Percentiles rank a stretch among this genome's conserved stretches.
Evolutionary conservation across 2,329 filamentous ascomycete species (phyloP).

Genomic region (Pseudomassariella vexata): DNA sequence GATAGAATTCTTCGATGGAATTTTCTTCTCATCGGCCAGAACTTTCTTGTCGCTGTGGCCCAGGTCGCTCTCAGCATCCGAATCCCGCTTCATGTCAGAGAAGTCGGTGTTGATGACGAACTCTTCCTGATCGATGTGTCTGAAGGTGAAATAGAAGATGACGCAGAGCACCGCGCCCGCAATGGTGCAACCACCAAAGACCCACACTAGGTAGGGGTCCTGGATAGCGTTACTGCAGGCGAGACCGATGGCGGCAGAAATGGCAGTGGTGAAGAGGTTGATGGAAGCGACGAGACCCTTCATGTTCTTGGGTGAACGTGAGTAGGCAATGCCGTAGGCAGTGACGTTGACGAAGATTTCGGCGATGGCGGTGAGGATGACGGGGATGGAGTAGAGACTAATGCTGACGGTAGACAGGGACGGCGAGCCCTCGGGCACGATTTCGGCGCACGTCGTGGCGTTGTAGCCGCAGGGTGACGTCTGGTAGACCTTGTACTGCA

Average conservation of each 20-base stretch:
- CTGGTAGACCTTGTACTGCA: conserved; percentile 24
- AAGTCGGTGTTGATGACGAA: conserved; percentile 22
- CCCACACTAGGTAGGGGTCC: conserved; percentile 42
- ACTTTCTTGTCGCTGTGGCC: conserved; percentile 7
- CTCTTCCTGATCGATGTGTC: conserved; percentile 21
- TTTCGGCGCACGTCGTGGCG: conserved; percentile 22
- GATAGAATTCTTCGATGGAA: too few species aligned
- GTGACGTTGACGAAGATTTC: conserved; percentile 52
- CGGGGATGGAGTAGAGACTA: conserved; percentile 31
- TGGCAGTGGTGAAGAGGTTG: conserved; percentile 64
- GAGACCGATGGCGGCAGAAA: conserved; percentile 63
- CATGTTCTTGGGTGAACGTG: conserved; percentile 76
- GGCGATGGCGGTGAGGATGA: conserved; percentile 44
- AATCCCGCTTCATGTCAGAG: conserved; percentile 21
- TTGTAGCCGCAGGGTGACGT: conserved; percentile 22
- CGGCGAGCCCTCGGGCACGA: conserved; percentile 15
- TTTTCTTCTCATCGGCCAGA: conserved; percentile 5
- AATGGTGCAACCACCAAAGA: conserved; percentile 22
- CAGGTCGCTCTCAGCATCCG: conserved; percentile 18
- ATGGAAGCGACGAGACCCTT: conserved; percentile 67
- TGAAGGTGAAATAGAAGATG: conserved; percentile 22
- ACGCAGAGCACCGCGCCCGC: conserved; percentile 17
- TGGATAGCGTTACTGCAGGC: conserved; percentile 34
- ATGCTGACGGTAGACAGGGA: conserved; percentile 19
- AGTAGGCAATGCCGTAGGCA: conserved; percentile 70